phyloP scores from a whole-genome alignment of 345 rosid species.

The Moricandia moricandioides region DNA sequence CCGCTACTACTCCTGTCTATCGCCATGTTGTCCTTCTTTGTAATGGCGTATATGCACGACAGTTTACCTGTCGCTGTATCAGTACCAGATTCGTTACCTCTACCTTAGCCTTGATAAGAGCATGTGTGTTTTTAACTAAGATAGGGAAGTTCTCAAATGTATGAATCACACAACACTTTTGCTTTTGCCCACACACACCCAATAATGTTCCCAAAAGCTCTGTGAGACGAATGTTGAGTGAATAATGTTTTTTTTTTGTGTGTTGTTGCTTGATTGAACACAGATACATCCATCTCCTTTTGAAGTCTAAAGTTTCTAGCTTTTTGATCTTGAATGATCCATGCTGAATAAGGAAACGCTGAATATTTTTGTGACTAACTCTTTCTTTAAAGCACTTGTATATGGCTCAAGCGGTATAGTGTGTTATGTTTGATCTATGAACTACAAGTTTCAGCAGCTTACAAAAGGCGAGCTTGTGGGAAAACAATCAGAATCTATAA shows the following conservation, averaged over 20 bases:
- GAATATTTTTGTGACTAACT: not conserved
- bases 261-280: conserved; percentile 1
- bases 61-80: conserved; percentile 22
- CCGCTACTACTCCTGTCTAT: conserved; percentile 63
- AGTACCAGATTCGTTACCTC: conserved; percentile 23
- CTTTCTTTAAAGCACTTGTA: not conserved
- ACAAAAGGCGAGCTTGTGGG: not conserved
- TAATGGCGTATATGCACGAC: conserved; percentile 40
- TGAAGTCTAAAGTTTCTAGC: too few species aligned
- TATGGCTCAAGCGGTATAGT: not conserved
- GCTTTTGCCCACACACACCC: conserved; percentile 17
- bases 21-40: conserved; percentile 54
- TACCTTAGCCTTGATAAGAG: conserved; percentile 28
- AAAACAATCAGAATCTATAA: not conserved
- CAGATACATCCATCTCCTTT: not conserved
- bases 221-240: not conserved
- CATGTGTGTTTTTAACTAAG: not conserved
- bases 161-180: conserved; percentile 12
- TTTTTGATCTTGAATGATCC: not conserved
- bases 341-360: not conserved
- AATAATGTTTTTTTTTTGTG: not conserved
- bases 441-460: conserved; percentile 5
- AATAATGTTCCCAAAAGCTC: conserved; percentile 21
- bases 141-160: not conserved
- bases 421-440: not conserved